Conservation (phyloP, 2,329 filamentous ascomycete species). For the Elsinoe fawcettii region DNA sequence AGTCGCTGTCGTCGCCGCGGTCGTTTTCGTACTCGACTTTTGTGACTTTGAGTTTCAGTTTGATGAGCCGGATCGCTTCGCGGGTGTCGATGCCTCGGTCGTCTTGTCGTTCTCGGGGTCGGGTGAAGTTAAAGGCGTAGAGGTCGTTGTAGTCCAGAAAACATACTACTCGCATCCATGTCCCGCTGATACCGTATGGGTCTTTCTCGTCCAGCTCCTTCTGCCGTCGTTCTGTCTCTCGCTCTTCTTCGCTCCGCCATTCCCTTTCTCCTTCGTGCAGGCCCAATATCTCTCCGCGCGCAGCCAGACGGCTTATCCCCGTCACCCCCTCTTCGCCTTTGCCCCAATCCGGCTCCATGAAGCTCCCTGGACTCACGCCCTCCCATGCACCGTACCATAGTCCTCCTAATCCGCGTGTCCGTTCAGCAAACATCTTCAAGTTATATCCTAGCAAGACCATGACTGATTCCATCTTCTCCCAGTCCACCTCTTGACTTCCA, state of each 20-base stretch:
- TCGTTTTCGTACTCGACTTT: constrained; percentile 52
- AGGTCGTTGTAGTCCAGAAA: constrained; percentile 61
- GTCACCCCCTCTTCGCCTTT: not conserved
- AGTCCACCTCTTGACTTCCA: constrained; percentile 56
- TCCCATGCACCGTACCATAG: constrained; percentile 52
- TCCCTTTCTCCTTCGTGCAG: not conserved
- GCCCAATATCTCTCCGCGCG: not conserved
- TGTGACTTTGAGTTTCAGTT: constrained; percentile 57
- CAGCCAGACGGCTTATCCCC: not conserved
- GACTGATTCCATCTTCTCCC: constrained; percentile 72
- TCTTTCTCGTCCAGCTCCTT: constrained; percentile 35
- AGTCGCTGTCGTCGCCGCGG: constrained; percentile 39
- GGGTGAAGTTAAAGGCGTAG: constrained; percentile 60
- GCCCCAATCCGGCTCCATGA: constrained; percentile 24
- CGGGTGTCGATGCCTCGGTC: constrained; percentile 48
- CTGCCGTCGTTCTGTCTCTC: constrained; percentile 2
- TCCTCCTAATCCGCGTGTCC: constrained; percentile 40
- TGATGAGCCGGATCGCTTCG: constrained; percentile 63
- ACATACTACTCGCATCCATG: constrained; percentile 57
- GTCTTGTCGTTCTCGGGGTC: constrained; percentile 32
- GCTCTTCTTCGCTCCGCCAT: constrained; percentile 5
- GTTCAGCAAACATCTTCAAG: constrained; percentile 40
- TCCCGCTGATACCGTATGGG: constrained; percentile 63
- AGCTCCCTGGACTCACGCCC: constrained; percentile 48
- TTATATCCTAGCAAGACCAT: constrained; percentile 62